These are phyloP conservation scores for Eucalyptus tenuipes DNA, from an alignment of 345 rosid species.

Conservation along the genomic window DNA sequence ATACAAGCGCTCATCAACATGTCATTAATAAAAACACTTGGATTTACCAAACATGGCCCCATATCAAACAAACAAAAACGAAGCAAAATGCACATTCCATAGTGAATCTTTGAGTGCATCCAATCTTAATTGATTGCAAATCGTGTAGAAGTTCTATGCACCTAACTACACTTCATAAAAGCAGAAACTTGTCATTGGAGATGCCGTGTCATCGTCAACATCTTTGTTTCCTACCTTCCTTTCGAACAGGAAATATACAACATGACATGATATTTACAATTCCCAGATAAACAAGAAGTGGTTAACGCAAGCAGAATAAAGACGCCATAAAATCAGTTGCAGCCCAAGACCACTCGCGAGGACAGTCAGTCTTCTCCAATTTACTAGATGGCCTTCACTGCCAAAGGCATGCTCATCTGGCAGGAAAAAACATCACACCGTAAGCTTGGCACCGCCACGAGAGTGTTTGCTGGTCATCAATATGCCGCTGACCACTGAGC, in stretches of 20 bases:
- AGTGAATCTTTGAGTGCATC: not conserved
- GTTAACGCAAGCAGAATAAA: not conserved
- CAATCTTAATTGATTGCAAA: not conserved
- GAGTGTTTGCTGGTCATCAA: not conserved
- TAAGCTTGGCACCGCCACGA: rapidly evolving
- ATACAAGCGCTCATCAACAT: not conserved
- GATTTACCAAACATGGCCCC: not conserved
- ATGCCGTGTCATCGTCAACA: not conserved
- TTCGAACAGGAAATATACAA: not conserved
- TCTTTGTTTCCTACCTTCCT: not conserved
- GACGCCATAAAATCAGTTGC: not conserved
- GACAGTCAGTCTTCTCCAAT: not conserved
- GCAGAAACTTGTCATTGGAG: not conserved
- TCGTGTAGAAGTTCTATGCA: not conserved
- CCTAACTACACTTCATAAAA: not conserved
- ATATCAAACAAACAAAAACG: no score
- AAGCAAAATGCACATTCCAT: not conserved
- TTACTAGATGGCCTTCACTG: not conserved
- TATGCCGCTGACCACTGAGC: not conserved
- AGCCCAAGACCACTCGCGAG: no score
- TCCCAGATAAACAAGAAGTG: not conserved
- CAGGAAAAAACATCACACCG: not conserved
- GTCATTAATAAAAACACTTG: not conserved
- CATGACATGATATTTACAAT: not conserved
- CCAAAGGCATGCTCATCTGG: not conserved